A percentile compares a stretch with the other conserved stretches of the same genome.
phyloP scores from a whole-genome alignment of 2,329 filamentous ascomycete genomes.

The Pyrenochaeta sp. region DNA sequence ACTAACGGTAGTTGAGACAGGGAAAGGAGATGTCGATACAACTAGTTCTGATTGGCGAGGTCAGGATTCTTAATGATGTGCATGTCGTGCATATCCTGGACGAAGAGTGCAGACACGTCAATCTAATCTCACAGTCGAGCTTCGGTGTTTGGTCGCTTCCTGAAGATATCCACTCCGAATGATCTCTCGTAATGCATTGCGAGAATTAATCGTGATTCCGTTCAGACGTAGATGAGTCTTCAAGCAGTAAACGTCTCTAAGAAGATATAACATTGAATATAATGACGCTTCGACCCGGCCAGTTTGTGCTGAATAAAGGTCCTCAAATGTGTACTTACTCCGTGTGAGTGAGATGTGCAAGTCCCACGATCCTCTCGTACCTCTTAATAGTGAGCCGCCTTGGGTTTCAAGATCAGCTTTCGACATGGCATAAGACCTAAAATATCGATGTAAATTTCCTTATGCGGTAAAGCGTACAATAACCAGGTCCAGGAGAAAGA shows the following conservation, averaged over 20 bases:
- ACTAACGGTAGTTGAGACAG: conserved; percentile 9
- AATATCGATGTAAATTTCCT: background rate
- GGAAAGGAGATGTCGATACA: background rate
- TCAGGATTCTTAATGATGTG: background rate
- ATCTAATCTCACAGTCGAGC: background rate
- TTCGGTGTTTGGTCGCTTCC: background rate
- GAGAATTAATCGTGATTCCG: background rate
- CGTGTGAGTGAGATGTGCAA: background rate
- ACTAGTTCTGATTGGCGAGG: background rate
- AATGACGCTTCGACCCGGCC: too few relatives aligned
- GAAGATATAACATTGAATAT: background rate
- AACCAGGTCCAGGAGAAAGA: background rate
- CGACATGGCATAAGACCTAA: background rate
- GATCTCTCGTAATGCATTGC: background rate
- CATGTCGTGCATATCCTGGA: conserved; percentile 18
- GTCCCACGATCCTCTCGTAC: background rate
- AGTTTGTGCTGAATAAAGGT: background rate
- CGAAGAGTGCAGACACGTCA: background rate
- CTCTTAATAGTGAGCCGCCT: background rate
- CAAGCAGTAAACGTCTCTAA: background rate
- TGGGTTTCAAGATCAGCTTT: background rate
- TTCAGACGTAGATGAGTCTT: background rate
- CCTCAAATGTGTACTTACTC: too few relatives aligned
- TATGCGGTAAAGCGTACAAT: background rate
- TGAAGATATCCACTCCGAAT: background rate